phyloP scores from a whole-genome alignment of 345 rosid genomes.

The Eucalyptus sp. region DNA sequence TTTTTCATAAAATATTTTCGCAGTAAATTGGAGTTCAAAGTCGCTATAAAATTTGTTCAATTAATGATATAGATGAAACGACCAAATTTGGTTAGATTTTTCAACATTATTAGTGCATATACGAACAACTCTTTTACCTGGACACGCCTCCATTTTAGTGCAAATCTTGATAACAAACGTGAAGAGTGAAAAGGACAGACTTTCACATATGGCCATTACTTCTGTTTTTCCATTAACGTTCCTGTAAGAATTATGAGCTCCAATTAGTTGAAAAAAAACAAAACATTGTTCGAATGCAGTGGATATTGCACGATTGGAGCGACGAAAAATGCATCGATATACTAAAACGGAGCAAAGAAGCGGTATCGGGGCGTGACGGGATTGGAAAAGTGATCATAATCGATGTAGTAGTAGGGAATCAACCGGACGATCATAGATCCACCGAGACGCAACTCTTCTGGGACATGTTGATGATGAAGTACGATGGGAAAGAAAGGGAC shows the following conservation, averaged over 20 bases:
- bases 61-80: background rate
- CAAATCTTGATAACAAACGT: background rate
- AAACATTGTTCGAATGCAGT: background rate
- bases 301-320: background rate
- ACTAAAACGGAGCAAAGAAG: background rate
- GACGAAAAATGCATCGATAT: background rate
- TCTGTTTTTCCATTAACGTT: background rate
- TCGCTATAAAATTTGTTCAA: too few species aligned
- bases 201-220: background rate
- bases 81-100: background rate
- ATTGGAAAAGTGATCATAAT: background rate
- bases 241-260: background rate
- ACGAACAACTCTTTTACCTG: background rate
- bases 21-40: background rate
- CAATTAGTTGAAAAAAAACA: background rate
- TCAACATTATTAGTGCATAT: background rate
- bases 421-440: background rate
- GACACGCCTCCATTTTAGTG: background rate
- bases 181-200: background rate
- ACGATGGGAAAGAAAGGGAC: constrained; percentile 3
- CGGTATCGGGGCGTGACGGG: background rate
- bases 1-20: background rate
- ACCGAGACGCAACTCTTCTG: background rate
- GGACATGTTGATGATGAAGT: constrained; percentile 3
- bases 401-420: background rate